A percentile compares a stretch with the other conserved stretches of the same genome.
Conservation (phyloP, 2,329 filamentous ascomycete genomes). For the Calonectria naviculata region DNA sequence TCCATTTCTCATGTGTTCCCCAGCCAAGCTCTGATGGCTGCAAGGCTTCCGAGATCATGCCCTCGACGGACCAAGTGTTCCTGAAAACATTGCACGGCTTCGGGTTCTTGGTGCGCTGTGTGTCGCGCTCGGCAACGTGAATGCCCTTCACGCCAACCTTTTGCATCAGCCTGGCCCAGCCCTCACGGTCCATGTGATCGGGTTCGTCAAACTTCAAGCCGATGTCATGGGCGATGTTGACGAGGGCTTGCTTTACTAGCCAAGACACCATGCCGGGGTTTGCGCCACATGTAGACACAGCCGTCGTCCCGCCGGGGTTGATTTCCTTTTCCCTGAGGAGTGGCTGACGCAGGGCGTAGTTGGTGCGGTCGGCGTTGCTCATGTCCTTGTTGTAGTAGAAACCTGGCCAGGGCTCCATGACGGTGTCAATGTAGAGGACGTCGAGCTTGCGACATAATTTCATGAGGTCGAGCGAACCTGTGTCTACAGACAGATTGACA, state of each 20-base stretch:
- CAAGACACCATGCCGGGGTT: slow-evolving; percentile 3
- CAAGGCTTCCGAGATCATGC: neutral
- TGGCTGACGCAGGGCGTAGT: neutral
- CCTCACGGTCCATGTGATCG: neutral
- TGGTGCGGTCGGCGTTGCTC: neutral
- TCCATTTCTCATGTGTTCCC: slow-evolving; percentile 5
- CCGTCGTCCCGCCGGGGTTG: neutral
- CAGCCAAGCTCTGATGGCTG: neutral
- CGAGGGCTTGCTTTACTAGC: neutral
- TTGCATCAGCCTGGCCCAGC: neutral
- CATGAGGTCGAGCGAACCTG: neutral
- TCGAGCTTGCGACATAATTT: neutral
- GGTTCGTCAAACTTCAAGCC: neutral
- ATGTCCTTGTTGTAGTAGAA: neutral
- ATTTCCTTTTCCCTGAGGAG: neutral
- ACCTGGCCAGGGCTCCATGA: slow-evolving; percentile 1
- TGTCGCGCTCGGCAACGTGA: slow-evolving; percentile 3
- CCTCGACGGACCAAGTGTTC: slow-evolving; percentile 1
- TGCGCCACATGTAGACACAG: neutral
- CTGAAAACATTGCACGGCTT: neutral
- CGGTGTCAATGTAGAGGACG: slow-evolving; percentile 5
- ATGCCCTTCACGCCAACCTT: neutral
- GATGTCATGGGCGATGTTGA: neutral
- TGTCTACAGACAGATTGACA: neutral
- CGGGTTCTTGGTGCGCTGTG: neutral